Evolutionary conservation across 176 grass and related monocot genomes (phyloP).

Genomic region (Aegilops sharonensis): DNA sequence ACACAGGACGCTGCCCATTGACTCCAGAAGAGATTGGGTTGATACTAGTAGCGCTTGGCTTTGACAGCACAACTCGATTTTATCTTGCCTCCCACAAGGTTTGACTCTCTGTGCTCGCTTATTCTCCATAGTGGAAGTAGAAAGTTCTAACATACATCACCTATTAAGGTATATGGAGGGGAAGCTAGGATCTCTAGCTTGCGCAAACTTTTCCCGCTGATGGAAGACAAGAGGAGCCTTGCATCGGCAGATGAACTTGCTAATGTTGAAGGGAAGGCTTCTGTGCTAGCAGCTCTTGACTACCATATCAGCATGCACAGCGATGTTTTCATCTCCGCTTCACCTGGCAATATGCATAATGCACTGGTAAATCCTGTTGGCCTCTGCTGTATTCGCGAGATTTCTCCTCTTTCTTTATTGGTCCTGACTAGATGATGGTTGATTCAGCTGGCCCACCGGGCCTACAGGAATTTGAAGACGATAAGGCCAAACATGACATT

Average conservation of each 20-base stretch:
- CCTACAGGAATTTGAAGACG: conserved; percentile 81
- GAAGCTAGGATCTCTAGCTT: conserved; percentile 76
- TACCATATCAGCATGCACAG: conserved; percentile 82
- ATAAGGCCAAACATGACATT: conserved; percentile 90
- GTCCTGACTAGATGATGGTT: conserved; percentile 13
- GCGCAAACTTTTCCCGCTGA: conserved; percentile 69
- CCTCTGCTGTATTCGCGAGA: not conserved
- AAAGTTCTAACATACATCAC: conserved; percentile 16
- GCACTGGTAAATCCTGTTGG: conserved; percentile 56
- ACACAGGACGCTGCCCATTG: conserved; percentile 68
- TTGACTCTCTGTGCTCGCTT: not conserved
- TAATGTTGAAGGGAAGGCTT: conserved; percentile 78
- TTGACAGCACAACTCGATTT: conserved; percentile 66
- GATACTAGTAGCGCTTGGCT: conserved; percentile 71
- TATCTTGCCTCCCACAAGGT: conserved; percentile 99
- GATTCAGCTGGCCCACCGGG: conserved; percentile 69
- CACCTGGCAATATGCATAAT: conserved; percentile 96
- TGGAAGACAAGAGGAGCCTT: conserved; percentile 90
- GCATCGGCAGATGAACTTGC: conserved; percentile 62
- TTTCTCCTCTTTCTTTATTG: not conserved
- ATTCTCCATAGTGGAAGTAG: not conserved
- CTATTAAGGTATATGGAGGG: conserved; percentile 75
- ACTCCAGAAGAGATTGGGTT: conserved; percentile 93
- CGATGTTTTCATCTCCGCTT: conserved; percentile 85
- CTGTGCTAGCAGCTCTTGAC: conserved; percentile 86